Percentiles rank a stretch among this genome's conserved stretches.
Evolutionary conservation across 2,329 filamentous ascomycete species (phyloP).

Genomic region (Stagonosporopsis chrysanthemi): DNA sequence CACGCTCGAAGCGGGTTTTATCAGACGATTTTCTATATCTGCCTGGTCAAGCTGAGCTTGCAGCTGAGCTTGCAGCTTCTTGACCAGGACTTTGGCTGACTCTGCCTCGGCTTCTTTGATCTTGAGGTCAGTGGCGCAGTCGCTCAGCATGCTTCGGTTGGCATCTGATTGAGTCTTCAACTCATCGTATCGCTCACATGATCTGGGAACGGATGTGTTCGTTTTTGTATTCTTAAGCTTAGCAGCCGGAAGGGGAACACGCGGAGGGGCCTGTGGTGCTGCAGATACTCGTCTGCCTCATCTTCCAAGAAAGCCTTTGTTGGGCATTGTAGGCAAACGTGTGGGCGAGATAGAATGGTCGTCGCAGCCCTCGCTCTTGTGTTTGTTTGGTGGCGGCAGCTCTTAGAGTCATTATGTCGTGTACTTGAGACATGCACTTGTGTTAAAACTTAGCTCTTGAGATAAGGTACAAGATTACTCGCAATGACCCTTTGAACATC

Average conservation of each 20-base stretch:
- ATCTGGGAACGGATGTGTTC: background rate
- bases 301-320: background rate
- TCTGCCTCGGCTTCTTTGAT: background rate
- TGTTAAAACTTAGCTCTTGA: background rate
- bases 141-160: conserved; percentile 4
- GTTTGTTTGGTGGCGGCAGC: background rate
- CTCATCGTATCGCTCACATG: conserved; percentile 8
- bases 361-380: background rate
- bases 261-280: background rate
- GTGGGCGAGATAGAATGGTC: background rate
- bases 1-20: too few species aligned
- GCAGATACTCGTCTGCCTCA: background rate
- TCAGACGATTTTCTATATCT: too few species aligned
- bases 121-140: background rate
- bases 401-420: background rate
- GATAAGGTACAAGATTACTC: background rate
- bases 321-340: background rate
- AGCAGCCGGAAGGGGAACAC: background rate
- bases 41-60: too few species aligned
- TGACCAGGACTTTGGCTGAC: too few species aligned
- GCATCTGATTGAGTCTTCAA: conserved; percentile 5
- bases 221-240: background rate
- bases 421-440: background rate
- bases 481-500: background rate
- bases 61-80: too few species aligned